Evolutionary conservation across 345 rosid species (phyloP), one percentile per base, ranked within the genome.

Genomic region (Linum trigynum): DNA sequence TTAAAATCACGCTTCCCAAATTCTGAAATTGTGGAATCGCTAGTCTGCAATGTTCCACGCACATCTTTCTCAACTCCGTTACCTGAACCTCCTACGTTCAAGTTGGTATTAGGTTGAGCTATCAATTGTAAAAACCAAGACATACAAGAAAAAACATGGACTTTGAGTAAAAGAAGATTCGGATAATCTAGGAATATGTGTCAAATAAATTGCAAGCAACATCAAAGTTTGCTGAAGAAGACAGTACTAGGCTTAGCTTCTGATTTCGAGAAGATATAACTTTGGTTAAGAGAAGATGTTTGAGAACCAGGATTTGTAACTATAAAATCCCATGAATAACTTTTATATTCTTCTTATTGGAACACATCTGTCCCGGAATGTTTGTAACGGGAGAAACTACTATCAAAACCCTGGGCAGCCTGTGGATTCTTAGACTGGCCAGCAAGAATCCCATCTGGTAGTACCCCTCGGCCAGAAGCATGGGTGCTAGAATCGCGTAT

Each of bases 71-170:
- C 76, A 75, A 64, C 75, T 74, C 83, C 87, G 72, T 61, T 62
- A 67, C 63, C 42, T 67, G 84, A 79, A 51, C 75, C 76, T 59
- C 73, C 71, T 62, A 69, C 67, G 59, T 67, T 75, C 62, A 69
- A 69, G 59, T 68, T 75, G 35, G 68, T 68, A 63, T 74, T 76
- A 43, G 77, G 79, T 65, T 69, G 82, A 57, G 72, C 72, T 77
- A 62, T 78, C 87, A 79, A 67, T 66, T 74, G 82, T 69, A 72
- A 68, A 57, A 67, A 67, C 15, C 58, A 60, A 38, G 78, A 67
- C 38, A 67, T 2, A 39, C 15, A 38, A 65, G 32, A n/a, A 40
- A 23, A 23, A 36, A 45, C 72, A 66, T 73, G 74, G 56, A 61
- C 43, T 61, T 72, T 61, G 65, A 35, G 42, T 57, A 38, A 64